phyloP scores from a whole-genome alignment of 495 filamentous ascomycete species.

The Aspergillus leporis region DNA sequence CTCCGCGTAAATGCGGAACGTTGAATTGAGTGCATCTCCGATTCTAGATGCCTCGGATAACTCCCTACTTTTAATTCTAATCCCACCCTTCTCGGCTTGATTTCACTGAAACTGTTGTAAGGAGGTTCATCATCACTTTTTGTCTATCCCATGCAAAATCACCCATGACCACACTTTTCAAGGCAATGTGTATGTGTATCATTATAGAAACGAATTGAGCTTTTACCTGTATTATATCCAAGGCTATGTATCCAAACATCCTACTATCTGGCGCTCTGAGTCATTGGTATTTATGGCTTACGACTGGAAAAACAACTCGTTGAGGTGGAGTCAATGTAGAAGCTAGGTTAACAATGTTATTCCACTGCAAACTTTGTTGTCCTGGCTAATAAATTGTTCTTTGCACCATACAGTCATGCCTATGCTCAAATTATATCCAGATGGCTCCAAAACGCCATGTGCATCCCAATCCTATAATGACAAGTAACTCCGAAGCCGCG shows the following conservation, averaged over 20 bases:
- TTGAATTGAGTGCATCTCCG: background rate
- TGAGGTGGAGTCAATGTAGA: background rate
- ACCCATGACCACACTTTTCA: background rate
- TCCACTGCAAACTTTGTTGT: too few relatives aligned
- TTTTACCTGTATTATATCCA: slow-evolving; percentile 16
- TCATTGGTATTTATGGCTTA: background rate
- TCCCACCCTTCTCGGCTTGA: background rate
- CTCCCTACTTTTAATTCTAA: slow-evolving; percentile 14
- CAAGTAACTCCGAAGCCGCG: slow-evolving; percentile 15
- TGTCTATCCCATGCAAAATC: background rate
- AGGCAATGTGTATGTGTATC: slow-evolving; percentile 19
- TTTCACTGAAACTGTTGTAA: background rate
- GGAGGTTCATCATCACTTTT: slow-evolving; percentile 3
- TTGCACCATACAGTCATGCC: background rate
- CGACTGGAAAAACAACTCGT: too few relatives aligned
- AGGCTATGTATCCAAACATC: background rate
- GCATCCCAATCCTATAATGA: background rate
- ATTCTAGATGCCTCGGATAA: slow-evolving; percentile 2
- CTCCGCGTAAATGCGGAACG: slow-evolving; percentile 52
- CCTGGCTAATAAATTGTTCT: background rate
- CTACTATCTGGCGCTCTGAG: background rate
- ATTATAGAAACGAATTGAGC: slow-evolving; percentile 25
- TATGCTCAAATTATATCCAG: background rate
- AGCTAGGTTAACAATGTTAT: background rate
- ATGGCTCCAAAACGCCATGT: slow-evolving; percentile 1